Conservation (phyloP, 768 basidiomycete species). For the Glaciozyma antarctica region DNA sequence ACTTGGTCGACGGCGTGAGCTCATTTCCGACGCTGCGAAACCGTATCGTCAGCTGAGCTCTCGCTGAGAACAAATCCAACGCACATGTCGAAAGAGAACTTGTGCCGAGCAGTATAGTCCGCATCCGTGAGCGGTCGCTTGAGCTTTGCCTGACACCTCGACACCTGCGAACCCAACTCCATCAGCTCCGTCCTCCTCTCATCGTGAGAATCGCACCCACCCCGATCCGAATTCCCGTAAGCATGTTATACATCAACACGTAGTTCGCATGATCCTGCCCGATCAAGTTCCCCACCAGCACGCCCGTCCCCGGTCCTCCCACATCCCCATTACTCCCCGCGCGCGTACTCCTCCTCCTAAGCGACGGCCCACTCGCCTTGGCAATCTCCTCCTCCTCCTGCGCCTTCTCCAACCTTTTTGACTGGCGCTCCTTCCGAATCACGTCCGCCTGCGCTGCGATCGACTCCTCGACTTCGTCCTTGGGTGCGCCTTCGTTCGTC, state of each 20-base stretch:
- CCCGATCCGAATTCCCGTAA: slow-evolving; percentile 92
- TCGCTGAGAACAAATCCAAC: no score
- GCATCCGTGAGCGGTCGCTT: slow-evolving; percentile 71
- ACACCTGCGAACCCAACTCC: slow-evolving; percentile 51
- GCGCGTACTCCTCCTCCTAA: slow-evolving; percentile 3
- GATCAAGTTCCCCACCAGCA: slow-evolving; percentile 86
- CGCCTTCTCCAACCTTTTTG: slow-evolving; percentile 51
- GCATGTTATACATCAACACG: slow-evolving; percentile 99
- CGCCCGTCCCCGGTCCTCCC: slow-evolving; percentile 44
- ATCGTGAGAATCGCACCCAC: slow-evolving; percentile 45
- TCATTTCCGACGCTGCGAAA: slow-evolving; percentile 78
- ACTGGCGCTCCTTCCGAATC: slow-evolving; percentile 66
- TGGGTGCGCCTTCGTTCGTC: slow-evolving; percentile 1
- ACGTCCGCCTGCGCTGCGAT: slow-evolving; percentile 71
- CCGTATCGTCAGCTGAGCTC: slow-evolving; percentile 12
- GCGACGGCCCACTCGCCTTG: not conserved
- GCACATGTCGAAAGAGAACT: slow-evolving; percentile 94
- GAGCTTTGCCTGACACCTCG: slow-evolving; percentile 91
- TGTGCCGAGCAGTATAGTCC: slow-evolving; percentile 81
- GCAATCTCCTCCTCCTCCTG: slow-evolving; percentile 16
- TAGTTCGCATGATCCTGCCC: slow-evolving; percentile 99
- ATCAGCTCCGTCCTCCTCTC: not conserved
- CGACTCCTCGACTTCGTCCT: slow-evolving; percentile 53
- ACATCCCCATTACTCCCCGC: not conserved
- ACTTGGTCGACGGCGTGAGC: slow-evolving; percentile 90